Percentiles rank a stretch among this genome's conserved stretches.
Evolutionary conservation across 495 filamentous ascomycete genomes (phyloP).

Genomic region (Penicillium cataractarum): DNA sequence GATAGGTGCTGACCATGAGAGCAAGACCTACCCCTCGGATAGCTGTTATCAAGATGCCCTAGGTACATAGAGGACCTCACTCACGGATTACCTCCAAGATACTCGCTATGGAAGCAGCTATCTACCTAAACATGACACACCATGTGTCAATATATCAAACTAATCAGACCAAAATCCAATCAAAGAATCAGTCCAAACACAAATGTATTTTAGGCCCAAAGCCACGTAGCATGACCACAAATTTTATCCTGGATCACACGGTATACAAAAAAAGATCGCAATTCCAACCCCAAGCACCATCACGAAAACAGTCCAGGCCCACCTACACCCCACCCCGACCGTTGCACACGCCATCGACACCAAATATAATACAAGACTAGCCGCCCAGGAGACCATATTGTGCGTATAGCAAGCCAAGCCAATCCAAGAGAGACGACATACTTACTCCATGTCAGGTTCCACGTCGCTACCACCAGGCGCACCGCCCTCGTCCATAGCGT

Average conservation of each 20-base stretch:
- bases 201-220: not conserved
- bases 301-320: not conserved
- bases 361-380: constrained; percentile 30
- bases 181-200: too few species aligned
- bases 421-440: constrained; percentile 3
- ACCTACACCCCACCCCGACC: constrained; percentile 8
- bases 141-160: too few species aligned
- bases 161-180: too few species aligned
- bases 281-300: not conserved
- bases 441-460: constrained; percentile 40
- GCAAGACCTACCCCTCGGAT: too few species aligned
- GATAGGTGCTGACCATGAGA: too few species aligned
- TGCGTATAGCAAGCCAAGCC: not conserved
- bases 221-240: not conserved
- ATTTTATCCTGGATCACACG: not conserved
- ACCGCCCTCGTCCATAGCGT: constrained; percentile 48
- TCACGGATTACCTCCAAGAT: too few species aligned
- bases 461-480: constrained; percentile 41
- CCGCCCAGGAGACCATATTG: constrained; percentile 1
- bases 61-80: too few species aligned
- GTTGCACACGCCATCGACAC: constrained; percentile 23
- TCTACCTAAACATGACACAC: too few species aligned
- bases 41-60: too few species aligned
- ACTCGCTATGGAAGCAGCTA: too few species aligned
- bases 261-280: constrained; percentile 1